Evolutionary conservation across 305 asterid genomes (phyloP), one percentile per base, ranked within the genome.

Genomic region (Fraxinus albicans): DNA sequence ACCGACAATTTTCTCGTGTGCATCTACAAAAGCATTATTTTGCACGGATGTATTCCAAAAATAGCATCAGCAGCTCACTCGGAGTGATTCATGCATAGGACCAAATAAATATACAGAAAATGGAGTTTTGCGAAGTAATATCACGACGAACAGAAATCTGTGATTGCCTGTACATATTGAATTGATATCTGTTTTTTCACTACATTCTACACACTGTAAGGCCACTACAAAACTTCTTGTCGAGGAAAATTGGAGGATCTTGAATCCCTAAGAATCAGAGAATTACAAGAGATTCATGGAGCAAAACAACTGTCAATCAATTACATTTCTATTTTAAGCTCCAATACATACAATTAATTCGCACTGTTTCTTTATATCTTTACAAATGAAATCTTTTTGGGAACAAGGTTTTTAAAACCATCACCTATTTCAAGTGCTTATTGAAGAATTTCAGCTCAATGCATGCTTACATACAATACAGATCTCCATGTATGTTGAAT

Each of bases 321-420:
- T 88, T 87, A 90, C 93, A 88, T 87, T 89, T 83, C 89, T 85
- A 84, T 77, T 87, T 89, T 88, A 77, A 84, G 81, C 90, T 86
- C 88, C 91, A 76, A 44, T 80, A 80, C 44, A 77, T 76, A 80
- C 80, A 72, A 47, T 3, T 77, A 60, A 76, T 80, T 34, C 79
- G 78, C 81, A 81, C 78, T 63, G 65, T 79, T 69, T 82, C 87
- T 77, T 86, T 79, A 79, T 83, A 84, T 50, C 87, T 85, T 88
- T 88, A 87, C 88, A 83, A 74, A 75, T 77, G 81, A 69, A 53
- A 79, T 83, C 82, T 70, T 85, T 81, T 40, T 29, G 2, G 40
- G 77, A 77, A 79, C 47, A 1, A 73, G 77, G 38, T 25, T 15
- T 76, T 27, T 36, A 13, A 58, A 53, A 50, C 77, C 79, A 21